phyloP scores from a whole-genome alignment of 345 rosid genomes.

The Mangifera indica region DNA sequence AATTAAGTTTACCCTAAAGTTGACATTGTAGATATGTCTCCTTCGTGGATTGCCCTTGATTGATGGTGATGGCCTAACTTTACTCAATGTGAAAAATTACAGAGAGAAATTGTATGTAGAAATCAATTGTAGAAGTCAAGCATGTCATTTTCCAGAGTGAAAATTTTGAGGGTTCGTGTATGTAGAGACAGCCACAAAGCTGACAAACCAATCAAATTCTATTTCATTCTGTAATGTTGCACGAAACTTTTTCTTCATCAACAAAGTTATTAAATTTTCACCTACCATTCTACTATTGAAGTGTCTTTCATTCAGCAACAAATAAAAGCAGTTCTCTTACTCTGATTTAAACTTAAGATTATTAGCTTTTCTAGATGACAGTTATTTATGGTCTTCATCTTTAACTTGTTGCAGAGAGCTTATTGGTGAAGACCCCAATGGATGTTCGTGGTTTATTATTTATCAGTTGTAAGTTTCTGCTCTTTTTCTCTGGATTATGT shows the following conservation, averaged over 20 bases:
- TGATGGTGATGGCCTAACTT: no score
- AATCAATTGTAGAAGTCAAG: not conserved
- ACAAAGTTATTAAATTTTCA: no score
- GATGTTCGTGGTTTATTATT: not conserved
- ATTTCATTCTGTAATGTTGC: no score
- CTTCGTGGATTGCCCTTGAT: not conserved
- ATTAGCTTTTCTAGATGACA: no score
- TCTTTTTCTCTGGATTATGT: slow-evolving; percentile 4
- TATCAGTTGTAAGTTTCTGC: not conserved
- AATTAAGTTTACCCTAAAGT: no score
- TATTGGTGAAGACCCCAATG: slow-evolving; percentile 1
- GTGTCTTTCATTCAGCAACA: not conserved
- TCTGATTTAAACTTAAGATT: not conserved
- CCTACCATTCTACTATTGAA: no score
- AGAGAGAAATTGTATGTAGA: no score
- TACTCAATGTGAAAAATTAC: no score
- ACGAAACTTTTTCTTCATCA: no score
- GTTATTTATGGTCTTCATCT: not conserved
- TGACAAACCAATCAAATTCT: no score
- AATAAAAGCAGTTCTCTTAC: not conserved
- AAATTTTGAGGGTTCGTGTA: not conserved
- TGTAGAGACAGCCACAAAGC: not conserved
- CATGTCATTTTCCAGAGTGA: not conserved
- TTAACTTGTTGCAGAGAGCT: not conserved
- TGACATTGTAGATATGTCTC: no score